Evolutionary conservation across 139 green algal genomes (phyloP).

Genomic region (Auxenochlorella pyrenoidosa): DNA sequence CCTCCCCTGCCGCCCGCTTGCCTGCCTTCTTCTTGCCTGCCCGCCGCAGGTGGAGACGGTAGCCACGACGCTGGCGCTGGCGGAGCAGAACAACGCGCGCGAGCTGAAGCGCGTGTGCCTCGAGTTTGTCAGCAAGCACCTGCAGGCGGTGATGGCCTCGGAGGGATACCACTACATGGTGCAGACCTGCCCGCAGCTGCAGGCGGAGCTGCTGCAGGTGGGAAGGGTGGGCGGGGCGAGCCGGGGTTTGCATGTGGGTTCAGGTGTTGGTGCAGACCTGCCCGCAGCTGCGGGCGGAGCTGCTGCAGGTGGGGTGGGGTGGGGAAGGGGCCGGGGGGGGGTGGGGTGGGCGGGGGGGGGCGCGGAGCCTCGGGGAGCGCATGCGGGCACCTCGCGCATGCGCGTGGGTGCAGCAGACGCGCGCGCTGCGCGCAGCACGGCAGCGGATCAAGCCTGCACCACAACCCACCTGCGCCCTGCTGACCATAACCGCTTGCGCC

Average conservation of each 20-base stretch:
- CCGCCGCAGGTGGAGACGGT: constrained; percentile 78
- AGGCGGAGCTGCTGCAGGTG: constrained; percentile 70
- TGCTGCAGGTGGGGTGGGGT: constrained; percentile 61
- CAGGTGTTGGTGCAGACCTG: constrained; percentile 88
- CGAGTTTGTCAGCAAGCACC: constrained; percentile 90
- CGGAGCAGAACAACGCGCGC: constrained; percentile 94
- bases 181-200: constrained; percentile 86
- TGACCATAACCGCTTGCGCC: too few relatives aligned
- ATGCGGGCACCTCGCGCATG: too few relatives aligned
- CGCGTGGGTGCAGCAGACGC: too few relatives aligned
- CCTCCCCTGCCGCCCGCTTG: not conserved
- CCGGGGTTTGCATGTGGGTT: not conserved
- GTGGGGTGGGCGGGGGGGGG: not conserved
- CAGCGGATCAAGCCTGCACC: too few relatives aligned
- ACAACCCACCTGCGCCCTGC: too few relatives aligned
- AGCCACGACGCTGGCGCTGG: constrained; percentile 95
- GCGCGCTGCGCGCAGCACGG: too few relatives aligned
- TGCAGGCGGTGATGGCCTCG: constrained; percentile 89
- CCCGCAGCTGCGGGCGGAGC: constrained; percentile 82
- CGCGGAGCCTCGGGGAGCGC: too few relatives aligned
- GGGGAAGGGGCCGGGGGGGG: too few relatives aligned
- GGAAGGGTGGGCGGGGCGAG: not conserved
- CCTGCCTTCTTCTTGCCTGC: not conserved
- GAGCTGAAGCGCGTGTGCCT: constrained; percentile 93
- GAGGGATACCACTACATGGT: constrained; percentile 97